Base-by-base conservation (phyloP, 1,284 basidiomycete species). In the Tilletia horrida region DNA sequence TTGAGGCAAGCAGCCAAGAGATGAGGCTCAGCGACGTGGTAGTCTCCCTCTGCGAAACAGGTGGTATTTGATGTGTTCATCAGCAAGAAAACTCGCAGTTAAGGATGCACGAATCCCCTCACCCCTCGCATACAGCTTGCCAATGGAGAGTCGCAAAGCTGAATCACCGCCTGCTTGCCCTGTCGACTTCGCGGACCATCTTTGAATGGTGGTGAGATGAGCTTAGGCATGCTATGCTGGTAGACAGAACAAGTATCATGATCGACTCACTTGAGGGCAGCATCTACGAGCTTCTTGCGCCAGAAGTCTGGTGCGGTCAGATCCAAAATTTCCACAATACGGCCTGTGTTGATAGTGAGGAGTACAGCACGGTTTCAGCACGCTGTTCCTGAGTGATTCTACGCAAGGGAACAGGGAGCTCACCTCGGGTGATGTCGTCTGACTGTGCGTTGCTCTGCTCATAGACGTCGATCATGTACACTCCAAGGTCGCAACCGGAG, bases 391-490 rank as follows among this genome's bases (percentile, higher is more conserved):
- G 61, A 16, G 61, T 4, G n/a, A 31, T 21, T 25, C n/a, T n/a
- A 1, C 21, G 16, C 2, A 7, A 29, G 18, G 62, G n/a, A n/a
- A n/a, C n/a, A n/a, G n/a, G n/a, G n/a, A n/a, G n/a, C 70, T 16
- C 65, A 69, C 71, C 55, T 13, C 79, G 69, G 21, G 62, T 66
- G 23, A 66, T 67, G 6, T 73, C 62, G 40, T 76, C 70, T n/a
- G 76, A 69, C 14, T 67, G 23, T 16, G 67, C 65, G 9, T 74
- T 61, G 2, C 68, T 48, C 63, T 76, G 71, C 23, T 64, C 67
- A 67, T 81, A 81, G 2, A 80, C 79, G 7, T 81, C 77, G 29
- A 81, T 65, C 66, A 81, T 71, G 73, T 81, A 81, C 50, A 74
- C 61, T n/a, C 72, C 79, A 13, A 81, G 63, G 66, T 81, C 80